Conservation (phyloP, 2,329 filamentous ascomycete genomes). For the Arthrobotrys musiformis region DNA sequence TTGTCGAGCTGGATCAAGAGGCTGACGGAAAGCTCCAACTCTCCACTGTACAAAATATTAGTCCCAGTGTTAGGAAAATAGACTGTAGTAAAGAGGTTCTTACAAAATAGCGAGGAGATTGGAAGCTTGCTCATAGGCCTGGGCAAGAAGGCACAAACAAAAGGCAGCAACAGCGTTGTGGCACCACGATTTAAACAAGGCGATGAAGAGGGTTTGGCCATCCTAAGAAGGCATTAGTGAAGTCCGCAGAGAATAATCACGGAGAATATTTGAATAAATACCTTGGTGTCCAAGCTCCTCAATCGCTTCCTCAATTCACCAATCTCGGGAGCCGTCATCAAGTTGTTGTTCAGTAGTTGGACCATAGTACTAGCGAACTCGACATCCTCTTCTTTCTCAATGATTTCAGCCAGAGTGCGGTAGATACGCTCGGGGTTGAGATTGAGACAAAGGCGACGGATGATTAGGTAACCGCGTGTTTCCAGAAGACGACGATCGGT, state of each 20-base stretch:
- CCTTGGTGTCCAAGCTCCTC: conserved; percentile 87
- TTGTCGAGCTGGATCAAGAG: conserved; percentile 99
- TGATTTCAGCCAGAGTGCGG: conserved; percentile 91
- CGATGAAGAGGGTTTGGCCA: conserved; percentile 93
- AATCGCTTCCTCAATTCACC: conserved; percentile 89
- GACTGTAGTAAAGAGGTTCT: conserved; percentile 59
- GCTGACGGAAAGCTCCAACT: conserved; percentile 98
- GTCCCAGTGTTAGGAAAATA: conserved; percentile 45
- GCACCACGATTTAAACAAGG: conserved; percentile 95
- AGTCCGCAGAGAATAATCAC: background rate
- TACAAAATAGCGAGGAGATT: conserved; percentile 95
- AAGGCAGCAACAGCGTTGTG: conserved; percentile 98
- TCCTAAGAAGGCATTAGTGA: conserved; percentile 69
- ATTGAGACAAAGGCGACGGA: conserved; percentile 90
- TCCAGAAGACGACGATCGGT: conserved; percentile 92
- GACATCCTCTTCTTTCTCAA: conserved; percentile 96
- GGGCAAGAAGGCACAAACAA: conserved; percentile 90
- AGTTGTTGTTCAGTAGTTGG: conserved; percentile 97
- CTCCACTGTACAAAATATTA: conserved; percentile 74
- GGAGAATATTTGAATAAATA: conserved; percentile 63
- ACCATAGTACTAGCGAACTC: conserved; percentile 99
- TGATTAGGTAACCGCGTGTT: conserved; percentile 93
- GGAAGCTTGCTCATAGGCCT: conserved; percentile 98
- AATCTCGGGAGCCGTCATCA: conserved; percentile 95
- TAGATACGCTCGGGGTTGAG: conserved; percentile 96